Conservation (phyloP, 2,329 filamentous ascomycete species). For the Colletotrichum paranaense region DNA sequence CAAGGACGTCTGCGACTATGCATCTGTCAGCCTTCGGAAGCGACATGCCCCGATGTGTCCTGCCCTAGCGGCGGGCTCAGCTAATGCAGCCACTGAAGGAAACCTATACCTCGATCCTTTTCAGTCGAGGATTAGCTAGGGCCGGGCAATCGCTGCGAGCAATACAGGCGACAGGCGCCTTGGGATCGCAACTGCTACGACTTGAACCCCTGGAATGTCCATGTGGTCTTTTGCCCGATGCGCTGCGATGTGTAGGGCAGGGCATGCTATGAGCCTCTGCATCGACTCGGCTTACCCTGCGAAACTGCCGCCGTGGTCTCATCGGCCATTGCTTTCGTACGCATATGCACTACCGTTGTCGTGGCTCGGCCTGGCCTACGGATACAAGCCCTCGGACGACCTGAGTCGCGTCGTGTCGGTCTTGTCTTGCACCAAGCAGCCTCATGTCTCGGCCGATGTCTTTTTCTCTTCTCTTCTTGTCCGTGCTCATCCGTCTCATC, state of each 20-base stretch:
- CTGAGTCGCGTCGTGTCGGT: slow-evolving; percentile 28
- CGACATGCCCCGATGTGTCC: slow-evolving; percentile 5
- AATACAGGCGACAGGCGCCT: slow-evolving; percentile 5
- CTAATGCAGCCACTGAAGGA: slow-evolving; percentile 25
- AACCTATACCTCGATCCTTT: not conserved
- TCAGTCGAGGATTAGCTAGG: slow-evolving; percentile 1
- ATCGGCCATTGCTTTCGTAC: slow-evolving; percentile 7
- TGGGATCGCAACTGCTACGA: slow-evolving; percentile 13
- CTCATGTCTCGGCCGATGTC: slow-evolving; percentile 22
- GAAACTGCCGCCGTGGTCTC: not conserved
- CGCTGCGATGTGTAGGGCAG: slow-evolving; percentile 12
- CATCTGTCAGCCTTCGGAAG: not conserved
- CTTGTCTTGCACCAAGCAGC: slow-evolving; percentile 15
- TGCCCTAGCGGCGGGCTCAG: slow-evolving; percentile 4
- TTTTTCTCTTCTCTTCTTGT: not conserved
- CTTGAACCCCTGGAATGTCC: slow-evolving; percentile 28
- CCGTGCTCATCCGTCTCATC: slow-evolving; percentile 1
- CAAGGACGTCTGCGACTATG: not conserved
- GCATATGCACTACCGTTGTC: slow-evolving; percentile 28
- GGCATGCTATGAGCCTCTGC: slow-evolving; percentile 25
- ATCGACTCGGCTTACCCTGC: slow-evolving; percentile 1
- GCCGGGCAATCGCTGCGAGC: slow-evolving; percentile 2
- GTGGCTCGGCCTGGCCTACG: slow-evolving; percentile 15
- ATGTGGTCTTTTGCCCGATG: slow-evolving; percentile 23
- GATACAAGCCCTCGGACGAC: slow-evolving; percentile 6